Base-by-base conservation (phyloP, 179 eudicot genomes). In the Beta corolliflora region DNA sequence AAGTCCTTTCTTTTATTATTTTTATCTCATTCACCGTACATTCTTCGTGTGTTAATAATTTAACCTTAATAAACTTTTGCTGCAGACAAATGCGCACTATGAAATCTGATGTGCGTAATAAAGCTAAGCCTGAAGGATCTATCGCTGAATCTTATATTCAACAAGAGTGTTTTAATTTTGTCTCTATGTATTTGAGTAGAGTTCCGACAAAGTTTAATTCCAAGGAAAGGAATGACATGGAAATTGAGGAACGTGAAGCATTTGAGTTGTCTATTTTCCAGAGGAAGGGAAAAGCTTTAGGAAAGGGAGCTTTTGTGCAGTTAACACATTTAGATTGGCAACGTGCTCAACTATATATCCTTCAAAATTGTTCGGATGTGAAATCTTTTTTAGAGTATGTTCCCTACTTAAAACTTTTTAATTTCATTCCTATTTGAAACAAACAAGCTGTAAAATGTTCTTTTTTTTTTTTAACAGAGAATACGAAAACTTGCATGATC, bases 101-200 rank as follows among this genome's bases (percentile, higher is more conserved):
- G 50, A 46, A 46, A 46, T 46, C 50, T 7, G 5, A 46, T 46
- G 50, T 46, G 50, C 50, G 50, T 46, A 46, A 46, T 46, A 7
- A 46, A 46, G 50, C 5, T 4, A 5, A 4, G 8, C 50, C 50
- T 46, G 50, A 46, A 46, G 50, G 50, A 46, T 46, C 7, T 46
- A 2, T 46, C 5, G 50, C 50, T 2, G 50, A 75, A 41, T 48
- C 54, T 1, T 75, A 55, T 5, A 59, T 75, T 4, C 52, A 19
- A 41, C 1, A 59, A 58, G 54, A 75, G 23, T 58, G 67, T n/a
- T 16, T 15, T 18, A 75, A 64, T 6, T 59, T 59, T 13, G 21
- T 13, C 21, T 75, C 78, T 7, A 75, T 64, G 54, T 75, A 59
- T 75, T 16, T 75, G 12, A 15, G 11, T 18, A 75, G 16, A 55